Evolutionary conservation across 768 basidiomycete genomes (phyloP), one percentile per base, ranked within the genome.

Genomic region (Coprinopsis sp.): DNA sequence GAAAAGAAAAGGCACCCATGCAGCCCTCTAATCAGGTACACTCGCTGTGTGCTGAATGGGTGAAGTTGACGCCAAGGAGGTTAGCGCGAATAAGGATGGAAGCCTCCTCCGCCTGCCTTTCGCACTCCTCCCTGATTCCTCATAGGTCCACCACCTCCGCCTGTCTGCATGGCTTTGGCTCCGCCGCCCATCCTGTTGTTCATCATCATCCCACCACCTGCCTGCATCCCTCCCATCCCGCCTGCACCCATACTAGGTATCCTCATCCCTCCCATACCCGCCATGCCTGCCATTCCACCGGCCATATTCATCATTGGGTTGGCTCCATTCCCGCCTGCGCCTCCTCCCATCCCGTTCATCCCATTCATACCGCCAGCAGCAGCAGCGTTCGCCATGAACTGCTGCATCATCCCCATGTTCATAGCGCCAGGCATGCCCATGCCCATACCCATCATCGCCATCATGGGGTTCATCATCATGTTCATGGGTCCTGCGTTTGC

Each of bases 81-180:
- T 49, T 22, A 81, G 55, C 81, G 72, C 44, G 79, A 70, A 58
- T 83, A 83, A n/a, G 81, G 81, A 62, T 83, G 81, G 63, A 79
- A 83, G n/a, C n/a, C n/a, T n/a, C n/a, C n/a, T 48, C 68, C 71
- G 52, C 79, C 77, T 51, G 80, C 78, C 47, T 80, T 81, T 18
- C 78, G 71, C 22, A 54, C 72, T 44, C 66, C 44, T 22, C 34
- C 45, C 13, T 46, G 70, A 60, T 70, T 68, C 6, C 76, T 68
- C 44, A 72, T 66, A 12, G 74, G 78, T n/a, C 71, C 79, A 47
- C 67, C 60, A 21, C 69, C 77, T 39, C 62, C 37, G 55, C 64
- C 67, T 64, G 68, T 49, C 60, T 48, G 12, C 50, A 22, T 11
- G 21, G 44, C 37, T 41, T 51, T 49, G 37, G 60, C 43, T 48